Evolutionary conservation across 169 alveolate species (phyloP).

Genomic region (Plasmodium gaboni): DNA sequence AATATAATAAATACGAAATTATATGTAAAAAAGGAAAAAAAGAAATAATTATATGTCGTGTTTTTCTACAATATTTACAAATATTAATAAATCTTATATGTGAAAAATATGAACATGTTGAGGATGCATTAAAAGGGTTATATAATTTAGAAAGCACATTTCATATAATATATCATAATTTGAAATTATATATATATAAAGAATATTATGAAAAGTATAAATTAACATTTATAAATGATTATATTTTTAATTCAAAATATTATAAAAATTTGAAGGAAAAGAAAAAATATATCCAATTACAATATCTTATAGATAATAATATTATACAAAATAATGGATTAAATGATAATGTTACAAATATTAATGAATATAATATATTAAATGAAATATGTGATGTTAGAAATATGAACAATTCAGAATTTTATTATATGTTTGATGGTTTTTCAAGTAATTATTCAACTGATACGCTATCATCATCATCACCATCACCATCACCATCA

Average conservation of each 20-base stretch:
- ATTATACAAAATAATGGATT: background rate
- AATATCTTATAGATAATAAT: background rate
- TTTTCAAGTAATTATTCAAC: slow-evolving; percentile 72
- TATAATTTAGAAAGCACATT: slow-evolving; percentile 28
- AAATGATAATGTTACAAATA: background rate
- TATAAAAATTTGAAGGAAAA: slow-evolving; percentile 31
- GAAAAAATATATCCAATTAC: background rate
- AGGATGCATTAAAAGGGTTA: slow-evolving; percentile 28
- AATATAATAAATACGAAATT: slow-evolving; percentile 4
- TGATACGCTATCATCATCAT: slow-evolving; percentile 7
- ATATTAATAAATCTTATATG: slow-evolving; percentile 34
- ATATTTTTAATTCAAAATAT: slow-evolving; percentile 48
- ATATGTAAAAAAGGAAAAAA: slow-evolving; percentile 12
- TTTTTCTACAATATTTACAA: slow-evolving; percentile 3
- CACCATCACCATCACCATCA: background rate
- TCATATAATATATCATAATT: slow-evolving; percentile 31
- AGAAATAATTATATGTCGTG: slow-evolving; percentile 35
- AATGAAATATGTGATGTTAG: slow-evolving; percentile 1
- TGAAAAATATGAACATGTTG: slow-evolving; percentile 14
- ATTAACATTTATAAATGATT: slow-evolving; percentile 38
- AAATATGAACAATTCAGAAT: slow-evolving; percentile 1
- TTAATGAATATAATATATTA: slow-evolving; percentile 13
- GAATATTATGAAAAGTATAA: slow-evolving; percentile 54
- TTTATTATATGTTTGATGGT: slow-evolving; percentile 64
- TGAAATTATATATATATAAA: slow-evolving; percentile 63